These are phyloP conservation scores for Eremothecium sinecaudum DNA, from an alignment of 1,139 yeast genomes.

Conservation along the genomic window DNA sequence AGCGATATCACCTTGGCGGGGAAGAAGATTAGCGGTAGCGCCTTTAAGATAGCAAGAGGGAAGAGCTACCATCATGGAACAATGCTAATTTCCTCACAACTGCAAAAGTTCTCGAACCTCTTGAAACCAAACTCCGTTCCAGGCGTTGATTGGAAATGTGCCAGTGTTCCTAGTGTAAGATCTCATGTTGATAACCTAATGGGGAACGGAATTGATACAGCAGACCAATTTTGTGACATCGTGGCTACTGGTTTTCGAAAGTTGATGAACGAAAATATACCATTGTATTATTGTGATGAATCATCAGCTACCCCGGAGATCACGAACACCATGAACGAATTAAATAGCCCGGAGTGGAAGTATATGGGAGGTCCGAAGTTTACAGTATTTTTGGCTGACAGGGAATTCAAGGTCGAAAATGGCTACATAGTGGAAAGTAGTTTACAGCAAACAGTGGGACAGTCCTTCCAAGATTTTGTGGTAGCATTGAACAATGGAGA, in stretches of 20 bases:
- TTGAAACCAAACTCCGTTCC: conserved; percentile 41
- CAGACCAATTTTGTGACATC: conserved; percentile 21
- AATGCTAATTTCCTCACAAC: conserved; percentile 65
- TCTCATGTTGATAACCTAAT: conserved; percentile 64
- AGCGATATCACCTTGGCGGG: conserved; percentile 57
- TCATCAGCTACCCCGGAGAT: conserved; percentile 19
- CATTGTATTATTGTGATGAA: conserved; percentile 24
- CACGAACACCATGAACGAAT: conserved; percentile 12
- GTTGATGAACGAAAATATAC: conserved; percentile 12
- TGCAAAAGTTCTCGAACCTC: conserved; percentile 48
- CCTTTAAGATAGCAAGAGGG: conserved; percentile 75
- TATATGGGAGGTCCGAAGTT: conserved; percentile 26
- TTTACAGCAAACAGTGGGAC: conserved; percentile 12
- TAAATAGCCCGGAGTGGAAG: conserved; percentile 25
- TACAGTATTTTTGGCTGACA: conserved; percentile 15
- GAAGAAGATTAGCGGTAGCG: conserved; percentile 78
- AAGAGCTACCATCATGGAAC: conserved; percentile 95
- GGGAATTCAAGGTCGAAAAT: conserved; percentile 22
- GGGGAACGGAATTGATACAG: conserved; percentile 12
- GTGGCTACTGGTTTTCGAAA: conserved; percentile 20
- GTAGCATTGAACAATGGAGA: conserved; percentile 1
- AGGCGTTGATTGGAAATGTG: conserved; percentile 45
- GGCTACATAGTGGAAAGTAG: conserved; percentile 20
- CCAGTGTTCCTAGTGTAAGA: conserved; percentile 66
- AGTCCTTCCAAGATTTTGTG: conserved; percentile 52